Conservation (phyloP, 129 eudicot species). For the Smallanthus sonchifolius region DNA sequence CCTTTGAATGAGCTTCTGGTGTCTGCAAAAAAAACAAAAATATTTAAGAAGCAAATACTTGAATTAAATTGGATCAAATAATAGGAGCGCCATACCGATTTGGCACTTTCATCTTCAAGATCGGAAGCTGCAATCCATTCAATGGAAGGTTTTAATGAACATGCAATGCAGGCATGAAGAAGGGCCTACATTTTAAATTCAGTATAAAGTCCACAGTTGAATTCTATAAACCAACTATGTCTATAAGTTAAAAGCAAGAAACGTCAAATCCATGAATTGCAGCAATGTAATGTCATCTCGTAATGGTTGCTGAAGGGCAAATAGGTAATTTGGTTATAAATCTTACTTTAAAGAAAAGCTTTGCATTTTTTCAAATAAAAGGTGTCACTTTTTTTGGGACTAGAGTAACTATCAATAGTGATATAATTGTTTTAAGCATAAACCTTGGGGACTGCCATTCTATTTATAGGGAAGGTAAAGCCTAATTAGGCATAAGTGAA, state of each 20-base stretch:
- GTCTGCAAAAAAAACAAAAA: slow-evolving; percentile 41
- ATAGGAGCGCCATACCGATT: slow-evolving; percentile 38
- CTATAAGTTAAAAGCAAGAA: background rate
- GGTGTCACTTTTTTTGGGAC: background rate
- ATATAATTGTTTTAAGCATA: background rate
- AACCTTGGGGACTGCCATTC: background rate
- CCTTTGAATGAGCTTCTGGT: slow-evolving; percentile 88
- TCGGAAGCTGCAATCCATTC: slow-evolving; percentile 99
- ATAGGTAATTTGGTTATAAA: background rate
- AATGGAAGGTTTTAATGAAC: slow-evolving; percentile 75
- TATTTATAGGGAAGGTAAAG: background rate
- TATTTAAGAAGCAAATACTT: background rate
- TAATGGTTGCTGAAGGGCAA: background rate
- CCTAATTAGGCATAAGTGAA: background rate
- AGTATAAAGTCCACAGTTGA: slow-evolving; percentile 7
- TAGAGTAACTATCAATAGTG: background rate
- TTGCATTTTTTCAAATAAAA: background rate
- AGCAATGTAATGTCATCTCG: slow-evolving; percentile 1
- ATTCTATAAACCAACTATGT: background rate
- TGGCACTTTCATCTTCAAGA: slow-evolving; percentile 94
- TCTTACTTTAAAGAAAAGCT: background rate
- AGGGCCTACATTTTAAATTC: slow-evolving; percentile 59
- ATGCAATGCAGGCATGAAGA: slow-evolving; percentile 90
- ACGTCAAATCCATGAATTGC: background rate
- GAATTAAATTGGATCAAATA: background rate